These are phyloP conservation scores for Penicillium sp. DNA, from an alignment of 2,329 filamentous ascomycete genomes.

Conservation along the genomic window DNA sequence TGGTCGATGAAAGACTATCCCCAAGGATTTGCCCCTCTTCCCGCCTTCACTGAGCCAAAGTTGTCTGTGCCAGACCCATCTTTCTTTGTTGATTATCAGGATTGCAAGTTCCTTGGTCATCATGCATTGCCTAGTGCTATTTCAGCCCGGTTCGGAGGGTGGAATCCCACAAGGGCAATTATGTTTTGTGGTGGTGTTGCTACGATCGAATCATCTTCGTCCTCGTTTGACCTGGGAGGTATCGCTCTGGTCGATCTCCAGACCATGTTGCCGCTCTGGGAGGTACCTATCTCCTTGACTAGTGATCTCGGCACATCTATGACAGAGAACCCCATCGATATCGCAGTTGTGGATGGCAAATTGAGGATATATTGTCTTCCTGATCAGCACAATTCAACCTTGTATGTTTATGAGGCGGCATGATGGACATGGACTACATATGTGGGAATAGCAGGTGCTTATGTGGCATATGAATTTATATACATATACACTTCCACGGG, in stretches of 20 bases:
- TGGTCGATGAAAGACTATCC: slow-evolving; percentile 38
- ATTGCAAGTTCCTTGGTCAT: slow-evolving; percentile 53
- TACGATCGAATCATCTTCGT: slow-evolving; percentile 28
- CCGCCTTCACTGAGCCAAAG: slow-evolving; percentile 25
- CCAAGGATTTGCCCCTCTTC: slow-evolving; percentile 13
- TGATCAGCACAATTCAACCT: slow-evolving; percentile 48
- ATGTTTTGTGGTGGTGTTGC: slow-evolving; percentile 53
- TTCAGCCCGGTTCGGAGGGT: not conserved
- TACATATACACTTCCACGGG: not conserved
- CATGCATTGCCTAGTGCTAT: slow-evolving; percentile 33
- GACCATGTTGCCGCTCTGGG: slow-evolving; percentile 48
- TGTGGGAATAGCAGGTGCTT: no score
- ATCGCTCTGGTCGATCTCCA: slow-evolving; percentile 49
- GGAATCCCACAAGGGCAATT: slow-evolving; percentile 30
- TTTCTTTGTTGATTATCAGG: slow-evolving; percentile 53
- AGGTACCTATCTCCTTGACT: slow-evolving; percentile 48
- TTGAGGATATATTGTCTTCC: slow-evolving; percentile 51
- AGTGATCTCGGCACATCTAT: slow-evolving; percentile 42
- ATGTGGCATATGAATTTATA: no score
- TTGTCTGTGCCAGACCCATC: slow-evolving; percentile 39
- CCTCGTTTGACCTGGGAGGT: slow-evolving; percentile 42
- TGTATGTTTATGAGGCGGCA: slow-evolving; percentile 51
- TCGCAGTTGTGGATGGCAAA: slow-evolving; percentile 45
- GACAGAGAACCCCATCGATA: slow-evolving; percentile 54
- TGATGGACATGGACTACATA: not conserved